phyloP scores from a whole-genome alignment of 805 yeast genomes.

The Kregervanrija pseudodelftensis region DNA sequence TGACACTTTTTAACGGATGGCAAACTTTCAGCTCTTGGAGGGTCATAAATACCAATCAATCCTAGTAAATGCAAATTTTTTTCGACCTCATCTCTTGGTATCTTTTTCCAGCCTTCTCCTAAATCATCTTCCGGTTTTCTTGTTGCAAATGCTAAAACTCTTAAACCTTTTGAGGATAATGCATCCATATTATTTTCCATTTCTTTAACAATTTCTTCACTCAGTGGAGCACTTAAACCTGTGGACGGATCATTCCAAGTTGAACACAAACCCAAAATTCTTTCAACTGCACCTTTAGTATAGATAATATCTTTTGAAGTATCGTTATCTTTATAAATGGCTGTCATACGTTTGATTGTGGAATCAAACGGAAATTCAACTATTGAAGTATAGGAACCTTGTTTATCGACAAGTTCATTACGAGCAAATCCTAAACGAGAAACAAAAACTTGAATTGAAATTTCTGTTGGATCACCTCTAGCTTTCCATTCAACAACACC shows the following conservation, averaged over 20 bases:
- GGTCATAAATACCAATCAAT: conserved; percentile 72
- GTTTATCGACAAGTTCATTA: conserved; percentile 33
- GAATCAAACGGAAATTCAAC: conserved; percentile 74
- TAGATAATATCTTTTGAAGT: conserved; percentile 27
- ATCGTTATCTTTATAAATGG: conserved; percentile 38
- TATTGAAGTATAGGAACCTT: conserved; percentile 33
- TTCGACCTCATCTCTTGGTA: conserved; percentile 43
- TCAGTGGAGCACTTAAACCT: conserved; percentile 29
- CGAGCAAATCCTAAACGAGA: conserved; percentile 49
- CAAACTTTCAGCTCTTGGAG: conserved; percentile 66
- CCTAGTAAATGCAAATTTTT: conserved; percentile 51
- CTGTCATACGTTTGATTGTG: conserved; percentile 64
- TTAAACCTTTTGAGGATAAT: conserved; percentile 56
- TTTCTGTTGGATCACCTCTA: conserved; percentile 86
- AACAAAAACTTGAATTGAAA: conserved; percentile 76
- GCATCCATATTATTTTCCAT: conserved; percentile 53
- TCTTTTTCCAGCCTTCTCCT: conserved; percentile 24
- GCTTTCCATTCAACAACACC: conserved; percentile 53
- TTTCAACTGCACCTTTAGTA: conserved; percentile 75
- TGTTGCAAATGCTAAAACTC: conserved; percentile 68
- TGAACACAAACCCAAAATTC: conserved; percentile 50
- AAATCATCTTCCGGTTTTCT: conserved; percentile 22
- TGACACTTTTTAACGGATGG: conserved; percentile 61
- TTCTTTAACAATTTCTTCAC: conserved; percentile 30
- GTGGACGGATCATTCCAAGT: conserved; percentile 40